Percentiles rank a stretch among this genome's conserved stretches.
Conservation (phyloP, 2,329 filamentous ascomycete genomes). For the Colletotrichum incanum region DNA sequence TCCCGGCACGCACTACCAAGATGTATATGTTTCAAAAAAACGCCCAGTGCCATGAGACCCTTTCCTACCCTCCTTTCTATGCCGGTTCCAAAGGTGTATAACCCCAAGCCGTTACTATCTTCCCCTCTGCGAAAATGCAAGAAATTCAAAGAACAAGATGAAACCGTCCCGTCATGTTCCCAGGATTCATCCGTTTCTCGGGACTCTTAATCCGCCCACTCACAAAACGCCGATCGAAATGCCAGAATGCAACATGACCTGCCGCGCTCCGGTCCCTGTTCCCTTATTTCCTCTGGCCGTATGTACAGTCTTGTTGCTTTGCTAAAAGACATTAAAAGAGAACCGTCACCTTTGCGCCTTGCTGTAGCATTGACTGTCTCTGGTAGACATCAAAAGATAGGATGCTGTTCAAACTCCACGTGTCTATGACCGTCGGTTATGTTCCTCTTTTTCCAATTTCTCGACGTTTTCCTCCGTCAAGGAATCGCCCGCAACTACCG, state of each 20-base stretch:
- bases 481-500: conserved; percentile 57
- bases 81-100: conserved; percentile 2
- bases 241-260: conserved; percentile 44
- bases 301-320: conserved; percentile 29
- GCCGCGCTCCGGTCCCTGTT: conserved; percentile 9
- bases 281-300: neutral
- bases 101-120: neutral
- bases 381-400: neutral
- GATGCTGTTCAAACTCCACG: conserved; percentile 11
- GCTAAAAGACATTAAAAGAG: conserved; percentile 8
- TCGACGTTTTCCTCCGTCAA: conserved; percentile 70
- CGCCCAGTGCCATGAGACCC: conserved; percentile 16
- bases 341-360: conserved; percentile 16
- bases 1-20: neutral
- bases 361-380: neutral
- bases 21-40: neutral
- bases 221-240: conserved; percentile 40
- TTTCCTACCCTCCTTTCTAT: conserved; percentile 21
- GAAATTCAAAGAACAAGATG: neutral
- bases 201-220: neutral
- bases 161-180: neutral
- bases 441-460: conserved; percentile 58
- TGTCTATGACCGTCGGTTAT: conserved; percentile 28
- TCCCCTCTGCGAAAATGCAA: neutral
- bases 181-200: neutral